Conservation (phyloP, 352 stramenopile genomes). For the Phytophthora capsici region DNA sequence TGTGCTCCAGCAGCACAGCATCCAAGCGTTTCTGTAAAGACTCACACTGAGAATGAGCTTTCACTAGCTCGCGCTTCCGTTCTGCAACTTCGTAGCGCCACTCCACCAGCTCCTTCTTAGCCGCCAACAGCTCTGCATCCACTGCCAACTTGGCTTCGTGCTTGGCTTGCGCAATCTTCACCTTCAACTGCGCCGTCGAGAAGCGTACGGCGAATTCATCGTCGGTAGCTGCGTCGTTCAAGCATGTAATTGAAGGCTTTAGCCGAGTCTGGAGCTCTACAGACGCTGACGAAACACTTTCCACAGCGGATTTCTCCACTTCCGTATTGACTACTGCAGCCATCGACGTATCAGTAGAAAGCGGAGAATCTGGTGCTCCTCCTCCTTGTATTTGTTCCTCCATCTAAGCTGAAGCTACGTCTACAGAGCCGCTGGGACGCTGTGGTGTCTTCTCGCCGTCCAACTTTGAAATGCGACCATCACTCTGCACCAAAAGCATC, state of each 20-base stretch:
- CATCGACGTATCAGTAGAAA: conserved; percentile 19
- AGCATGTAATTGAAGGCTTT: conserved; percentile 1
- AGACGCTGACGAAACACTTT: not conserved
- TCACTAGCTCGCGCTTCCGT: conserved; percentile 31
- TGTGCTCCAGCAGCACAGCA: conserved; percentile 53
- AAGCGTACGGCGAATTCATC: conserved; percentile 38
- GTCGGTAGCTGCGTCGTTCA: not conserved
- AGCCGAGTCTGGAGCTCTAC: not conserved
- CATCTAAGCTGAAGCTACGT: not conserved
- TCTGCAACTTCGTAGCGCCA: conserved; percentile 45
- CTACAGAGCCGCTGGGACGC: not conserved
- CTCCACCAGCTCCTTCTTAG: conserved; percentile 56
- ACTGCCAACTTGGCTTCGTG: conserved; percentile 59
- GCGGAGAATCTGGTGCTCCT: not conserved
- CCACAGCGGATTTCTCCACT: conserved; percentile 3
- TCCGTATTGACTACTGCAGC: conserved; percentile 3
- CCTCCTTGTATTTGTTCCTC: not conserved
- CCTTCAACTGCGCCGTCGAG: conserved; percentile 56
- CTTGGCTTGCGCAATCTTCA: conserved; percentile 60
- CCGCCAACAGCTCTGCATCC: conserved; percentile 49
- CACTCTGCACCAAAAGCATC: not conserved
- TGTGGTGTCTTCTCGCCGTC: not conserved
- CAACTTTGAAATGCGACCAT: conserved; percentile 23
- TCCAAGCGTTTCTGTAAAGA: conserved; percentile 47
- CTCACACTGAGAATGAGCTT: conserved; percentile 20